These are phyloP conservation scores for Sungouiella blattae DNA, from an alignment of 805 yeast genomes.

Conservation along the genomic window DNA sequence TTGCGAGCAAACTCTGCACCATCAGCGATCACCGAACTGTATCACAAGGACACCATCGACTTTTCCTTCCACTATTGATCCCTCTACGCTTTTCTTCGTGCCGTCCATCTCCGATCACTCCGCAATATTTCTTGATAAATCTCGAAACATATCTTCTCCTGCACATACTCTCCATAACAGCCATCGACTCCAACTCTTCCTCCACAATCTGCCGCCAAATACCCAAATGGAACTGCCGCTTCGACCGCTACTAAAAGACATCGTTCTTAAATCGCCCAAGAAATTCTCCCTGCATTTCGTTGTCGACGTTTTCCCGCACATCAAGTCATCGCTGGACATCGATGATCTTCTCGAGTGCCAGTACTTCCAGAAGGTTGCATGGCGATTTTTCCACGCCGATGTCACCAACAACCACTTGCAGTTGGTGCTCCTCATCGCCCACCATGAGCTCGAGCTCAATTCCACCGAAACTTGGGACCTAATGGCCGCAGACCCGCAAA, in stretches of 20 bases:
- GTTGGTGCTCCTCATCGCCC: conserved; percentile 22
- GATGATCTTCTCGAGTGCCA: conserved; percentile 11
- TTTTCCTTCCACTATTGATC: no score
- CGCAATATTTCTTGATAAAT: no score
- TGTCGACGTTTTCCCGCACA: conserved; percentile 8
- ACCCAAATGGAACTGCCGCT: background rate
- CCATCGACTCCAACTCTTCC: no score
- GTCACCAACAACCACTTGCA: conserved; percentile 39
- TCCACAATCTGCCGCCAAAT: no score
- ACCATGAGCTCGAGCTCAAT: conserved; percentile 9
- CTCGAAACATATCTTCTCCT: no score
- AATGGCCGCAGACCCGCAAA: conserved; percentile 16
- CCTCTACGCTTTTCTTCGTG: no score
- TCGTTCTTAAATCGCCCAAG: conserved; percentile 7
- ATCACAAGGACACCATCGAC: no score
- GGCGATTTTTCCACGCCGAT: conserved; percentile 41
- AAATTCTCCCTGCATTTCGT: conserved; percentile 7
- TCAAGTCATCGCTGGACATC: conserved; percentile 4
- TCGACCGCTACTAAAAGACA: background rate
- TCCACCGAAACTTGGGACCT: conserved; percentile 3
- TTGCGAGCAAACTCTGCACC: no score
- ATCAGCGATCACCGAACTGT: no score
- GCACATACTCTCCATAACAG: no score
- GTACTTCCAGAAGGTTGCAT: conserved; percentile 30
- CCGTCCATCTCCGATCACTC: no score